Conservation (phyloP, 306 rosid genomes). For the Delonix regia region DNA sequence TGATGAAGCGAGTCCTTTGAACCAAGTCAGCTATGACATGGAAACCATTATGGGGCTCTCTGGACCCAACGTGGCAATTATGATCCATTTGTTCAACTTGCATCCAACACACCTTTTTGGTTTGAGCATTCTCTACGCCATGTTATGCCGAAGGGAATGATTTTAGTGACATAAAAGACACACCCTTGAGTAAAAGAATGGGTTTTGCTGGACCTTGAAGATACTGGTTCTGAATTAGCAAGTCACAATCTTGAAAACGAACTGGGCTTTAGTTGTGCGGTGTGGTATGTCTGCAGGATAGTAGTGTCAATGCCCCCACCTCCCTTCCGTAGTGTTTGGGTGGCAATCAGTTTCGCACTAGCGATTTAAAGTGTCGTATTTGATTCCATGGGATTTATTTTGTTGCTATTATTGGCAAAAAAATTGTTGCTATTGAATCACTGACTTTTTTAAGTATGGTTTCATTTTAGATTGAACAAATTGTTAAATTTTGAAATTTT, state of each 20-base stretch:
- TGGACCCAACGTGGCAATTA: conserved; percentile 34
- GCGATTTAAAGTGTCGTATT: not conserved
- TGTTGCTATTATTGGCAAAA: no score
- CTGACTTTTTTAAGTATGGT: no score
- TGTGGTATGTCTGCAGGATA: not conserved
- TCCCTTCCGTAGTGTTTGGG: not conserved
- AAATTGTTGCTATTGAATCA: no score
- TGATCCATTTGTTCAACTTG: conserved; percentile 12
- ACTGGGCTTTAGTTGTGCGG: no score
- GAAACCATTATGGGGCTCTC: conserved; percentile 46
- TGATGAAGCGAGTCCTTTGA: conserved; percentile 28
- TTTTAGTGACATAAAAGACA: not conserved
- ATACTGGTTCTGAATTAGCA: not conserved
- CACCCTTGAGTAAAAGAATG: not conserved
- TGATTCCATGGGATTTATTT: no score
- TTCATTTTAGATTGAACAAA: no score
- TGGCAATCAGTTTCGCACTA: not conserved
- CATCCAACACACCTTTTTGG: not conserved
- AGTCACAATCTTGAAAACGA: no score
- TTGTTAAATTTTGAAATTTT: no score
- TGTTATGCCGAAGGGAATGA: not conserved
- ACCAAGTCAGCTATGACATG: conserved; percentile 55
- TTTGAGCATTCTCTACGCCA: not conserved
- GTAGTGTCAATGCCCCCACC: not conserved
- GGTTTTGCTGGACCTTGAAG: not conserved